Percentiles rank a stretch among this genome's conserved stretches.
These are phyloP conservation scores for Coprinellus aureogranulatus DNA, from an alignment of 768 basidiomycete genomes.

Conservation along the genomic window DNA sequence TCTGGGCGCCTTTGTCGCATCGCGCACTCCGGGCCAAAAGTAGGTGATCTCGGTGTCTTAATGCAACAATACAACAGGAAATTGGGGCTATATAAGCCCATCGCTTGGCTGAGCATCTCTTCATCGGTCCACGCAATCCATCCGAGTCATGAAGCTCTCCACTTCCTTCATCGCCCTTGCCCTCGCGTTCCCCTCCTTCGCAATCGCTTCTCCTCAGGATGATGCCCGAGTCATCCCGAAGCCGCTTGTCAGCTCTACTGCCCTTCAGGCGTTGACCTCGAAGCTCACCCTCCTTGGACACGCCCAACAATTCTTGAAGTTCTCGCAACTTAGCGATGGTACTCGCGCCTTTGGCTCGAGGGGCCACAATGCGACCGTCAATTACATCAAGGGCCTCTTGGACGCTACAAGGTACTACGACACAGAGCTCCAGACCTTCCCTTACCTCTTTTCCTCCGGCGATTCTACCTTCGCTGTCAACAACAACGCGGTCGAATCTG, in stretches of 20 bases:
- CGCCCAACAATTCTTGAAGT: slow-evolving; percentile 25
- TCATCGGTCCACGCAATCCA: background rate
- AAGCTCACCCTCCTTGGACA: slow-evolving; percentile 23
- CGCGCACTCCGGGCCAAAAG: too few relatives aligned
- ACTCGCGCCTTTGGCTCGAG: slow-evolving; percentile 25
- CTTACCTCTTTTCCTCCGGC: slow-evolving; percentile 26
- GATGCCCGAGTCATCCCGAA: background rate
- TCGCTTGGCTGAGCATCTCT: background rate
- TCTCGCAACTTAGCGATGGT: slow-evolving; percentile 23
- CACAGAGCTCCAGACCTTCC: slow-evolving; percentile 26
- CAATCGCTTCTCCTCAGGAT: slow-evolving; percentile 1
- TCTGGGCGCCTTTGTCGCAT: too few relatives aligned
- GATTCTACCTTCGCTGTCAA: slow-evolving; percentile 17
- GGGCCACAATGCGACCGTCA: slow-evolving; percentile 29
- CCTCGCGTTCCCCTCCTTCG: slow-evolving; percentile 3
- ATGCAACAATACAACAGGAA: too few relatives aligned
- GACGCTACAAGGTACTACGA: slow-evolving; percentile 27
- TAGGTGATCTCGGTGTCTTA: too few relatives aligned
- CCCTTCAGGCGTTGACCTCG: slow-evolving; percentile 12
- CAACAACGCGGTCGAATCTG: slow-evolving; percentile 13
- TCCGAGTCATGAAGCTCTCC: slow-evolving; percentile 7
- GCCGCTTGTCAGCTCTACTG: slow-evolving; percentile 11
- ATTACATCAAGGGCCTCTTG: slow-evolving; percentile 26
- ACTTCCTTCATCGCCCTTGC: slow-evolving; percentile 9
- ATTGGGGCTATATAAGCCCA: background rate